Conservation (phyloP, 305 asterid genomes). For the Solanum hybrid region DNA sequence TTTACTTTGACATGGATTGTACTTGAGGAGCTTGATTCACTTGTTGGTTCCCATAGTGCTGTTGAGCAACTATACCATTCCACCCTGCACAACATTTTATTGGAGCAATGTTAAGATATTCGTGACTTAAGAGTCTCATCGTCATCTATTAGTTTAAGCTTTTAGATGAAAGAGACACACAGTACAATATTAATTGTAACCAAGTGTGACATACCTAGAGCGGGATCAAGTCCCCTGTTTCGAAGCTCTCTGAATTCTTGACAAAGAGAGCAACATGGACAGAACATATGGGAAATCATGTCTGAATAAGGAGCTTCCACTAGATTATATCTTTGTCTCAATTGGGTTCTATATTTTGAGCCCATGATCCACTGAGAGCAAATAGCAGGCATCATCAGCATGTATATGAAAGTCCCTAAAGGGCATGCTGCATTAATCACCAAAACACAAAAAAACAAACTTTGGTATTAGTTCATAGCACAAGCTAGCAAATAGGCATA, state of each 20-base stretch:
- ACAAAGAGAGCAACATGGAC: constrained; percentile 42
- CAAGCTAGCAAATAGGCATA: not conserved
- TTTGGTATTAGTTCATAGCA: not conserved
- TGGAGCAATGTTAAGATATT: not conserved
- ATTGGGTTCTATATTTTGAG: constrained; percentile 23
- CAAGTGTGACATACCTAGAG: constrained; percentile 12
- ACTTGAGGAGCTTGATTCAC: constrained; percentile 23
- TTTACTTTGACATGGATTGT: constrained; percentile 33
- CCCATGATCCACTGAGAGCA: constrained; percentile 37
- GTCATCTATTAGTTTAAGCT: not conserved
- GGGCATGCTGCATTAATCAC: constrained; percentile 26
- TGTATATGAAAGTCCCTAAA: constrained; percentile 23
- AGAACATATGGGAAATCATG: constrained; percentile 28
- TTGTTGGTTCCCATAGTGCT: constrained; percentile 15
- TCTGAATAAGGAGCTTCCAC: constrained; percentile 50
- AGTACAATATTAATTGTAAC: not conserved
- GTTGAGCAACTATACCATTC: constrained; percentile 35
- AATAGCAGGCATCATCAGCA: constrained; percentile 29
- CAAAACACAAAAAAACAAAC: not conserved
- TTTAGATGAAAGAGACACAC: not conserved
- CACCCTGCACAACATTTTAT: constrained; percentile 25
- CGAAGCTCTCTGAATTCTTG: constrained; percentile 47
- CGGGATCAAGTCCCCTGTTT: constrained; percentile 32
- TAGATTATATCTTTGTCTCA: constrained; percentile 28
- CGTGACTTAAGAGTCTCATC: not conserved